A percentile compares a stretch with the other conserved stretches of the same genome.
phyloP scores from a whole-genome alignment of 352 stramenopile species.

The Elongisporangium senticosum region DNA sequence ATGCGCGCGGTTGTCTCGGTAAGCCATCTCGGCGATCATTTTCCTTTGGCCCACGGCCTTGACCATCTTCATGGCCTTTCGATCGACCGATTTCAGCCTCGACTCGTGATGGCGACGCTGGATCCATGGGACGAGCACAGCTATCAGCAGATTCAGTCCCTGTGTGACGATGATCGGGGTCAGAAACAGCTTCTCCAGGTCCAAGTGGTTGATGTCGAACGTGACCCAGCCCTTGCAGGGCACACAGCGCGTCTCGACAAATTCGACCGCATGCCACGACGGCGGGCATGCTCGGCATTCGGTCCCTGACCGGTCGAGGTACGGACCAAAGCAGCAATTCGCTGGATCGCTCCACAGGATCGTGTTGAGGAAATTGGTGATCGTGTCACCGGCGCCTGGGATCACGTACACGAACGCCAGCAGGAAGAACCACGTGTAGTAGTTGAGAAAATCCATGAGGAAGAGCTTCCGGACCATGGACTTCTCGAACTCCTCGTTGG shows the following conservation, averaged over 20 bases:
- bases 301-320: slow-evolving; percentile 40
- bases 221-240: slow-evolving; percentile 73
- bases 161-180: slow-evolving; percentile 82
- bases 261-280: slow-evolving; percentile 43
- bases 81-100: slow-evolving; percentile 42
- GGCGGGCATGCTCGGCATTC: slow-evolving; percentile 53
- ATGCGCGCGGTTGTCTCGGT: slow-evolving; percentile 30
- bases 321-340: slow-evolving; percentile 81
- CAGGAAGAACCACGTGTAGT: slow-evolving; percentile 87
- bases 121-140: slow-evolving; percentile 66
- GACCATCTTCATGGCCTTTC: slow-evolving; percentile 57
- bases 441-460: slow-evolving; percentile 85
- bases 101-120: slow-evolving; percentile 67
- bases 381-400: slow-evolving; percentile 67
- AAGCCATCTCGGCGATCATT: slow-evolving; percentile 59
- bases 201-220: slow-evolving; percentile 77
- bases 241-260: slow-evolving; percentile 38
- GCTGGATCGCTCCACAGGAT: slow-evolving; percentile 69
- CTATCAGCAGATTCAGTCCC: slow-evolving; percentile 65
- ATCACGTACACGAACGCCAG: slow-evolving; percentile 85
- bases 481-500: slow-evolving; percentile 76
- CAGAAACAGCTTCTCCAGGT: slow-evolving; percentile 76
- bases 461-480: slow-evolving; percentile 77
- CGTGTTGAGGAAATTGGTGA: slow-evolving; percentile 77
- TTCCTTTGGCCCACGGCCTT: slow-evolving; percentile 58